Conservation (phyloP, 2,329 filamentous ascomycete species). For the Alternaria triticimaculans region DNA sequence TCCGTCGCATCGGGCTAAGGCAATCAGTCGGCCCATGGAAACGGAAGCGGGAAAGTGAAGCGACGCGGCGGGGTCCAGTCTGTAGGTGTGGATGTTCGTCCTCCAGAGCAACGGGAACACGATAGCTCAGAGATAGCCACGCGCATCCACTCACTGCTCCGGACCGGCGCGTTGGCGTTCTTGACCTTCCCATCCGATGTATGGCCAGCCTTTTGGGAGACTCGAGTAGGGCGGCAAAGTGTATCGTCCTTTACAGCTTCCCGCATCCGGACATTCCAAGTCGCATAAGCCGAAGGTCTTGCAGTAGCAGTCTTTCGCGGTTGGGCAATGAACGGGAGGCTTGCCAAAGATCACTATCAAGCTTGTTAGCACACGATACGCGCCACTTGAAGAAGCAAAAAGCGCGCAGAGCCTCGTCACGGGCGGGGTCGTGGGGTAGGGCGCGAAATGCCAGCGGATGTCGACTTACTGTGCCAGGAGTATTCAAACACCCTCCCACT, state of each 20-base stretch:
- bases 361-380: conserved; percentile 21
- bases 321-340: conserved; percentile 63
- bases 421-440: neutral
- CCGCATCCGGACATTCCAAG: conserved; percentile 49
- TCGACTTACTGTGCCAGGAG: conserved; percentile 64
- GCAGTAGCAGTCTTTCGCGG: conserved; percentile 69
- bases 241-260: conserved; percentile 65
- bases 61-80: neutral
- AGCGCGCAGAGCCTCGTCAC: conserved; percentile 4
- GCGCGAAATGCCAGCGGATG: neutral
- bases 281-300: conserved; percentile 69
- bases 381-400: neutral
- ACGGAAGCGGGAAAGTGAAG: neutral
- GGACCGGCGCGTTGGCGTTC: conserved; percentile 27
- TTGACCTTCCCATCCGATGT: conserved; percentile 60
- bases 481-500: conserved; percentile 64
- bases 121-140: neutral
- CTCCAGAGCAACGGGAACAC: neutral
- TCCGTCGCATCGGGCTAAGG: neutral
- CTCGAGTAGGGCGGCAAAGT: conserved; percentile 63
- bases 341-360: conserved; percentile 48
- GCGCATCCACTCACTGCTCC: conserved; percentile 23
- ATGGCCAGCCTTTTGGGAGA: conserved; percentile 68
- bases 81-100: neutral
- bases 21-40: neutral